phyloP scores from a whole-genome alignment of 108 stramenopile species.

The Fragilariopsis cylindrus region DNA sequence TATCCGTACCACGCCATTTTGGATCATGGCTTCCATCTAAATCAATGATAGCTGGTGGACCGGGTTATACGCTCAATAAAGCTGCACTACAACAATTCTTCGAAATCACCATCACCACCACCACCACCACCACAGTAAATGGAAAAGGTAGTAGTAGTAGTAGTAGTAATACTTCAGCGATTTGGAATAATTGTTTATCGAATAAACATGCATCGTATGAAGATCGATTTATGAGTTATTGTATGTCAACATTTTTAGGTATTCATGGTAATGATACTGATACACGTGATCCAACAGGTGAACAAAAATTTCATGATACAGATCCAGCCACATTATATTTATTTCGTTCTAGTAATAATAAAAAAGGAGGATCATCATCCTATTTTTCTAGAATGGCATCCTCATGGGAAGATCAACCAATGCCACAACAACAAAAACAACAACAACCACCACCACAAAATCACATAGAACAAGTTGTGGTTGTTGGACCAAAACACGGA shows the following conservation, averaged over 20 bases:
- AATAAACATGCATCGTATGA: not conserved
- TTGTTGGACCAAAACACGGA: constrained; percentile 35
- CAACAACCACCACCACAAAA: not conserved
- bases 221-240: constrained; percentile 12
- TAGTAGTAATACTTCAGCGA: not conserved
- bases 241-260: constrained; percentile 3
- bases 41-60: constrained; percentile 27
- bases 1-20: constrained; percentile 4
- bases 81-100: constrained; percentile 29
- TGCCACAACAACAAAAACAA: constrained; percentile 1
- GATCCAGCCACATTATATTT: constrained; percentile 32
- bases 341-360: constrained; percentile 1
- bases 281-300: constrained; percentile 31
- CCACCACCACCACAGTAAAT: not conserved
- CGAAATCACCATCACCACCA: no score
- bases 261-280: constrained; percentile 23
- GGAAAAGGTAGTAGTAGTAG: no score
- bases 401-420: constrained; percentile 17
- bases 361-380: not conserved
- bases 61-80: constrained; percentile 49
- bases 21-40: constrained; percentile 5
- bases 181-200: not conserved
- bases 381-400: constrained; percentile 20
- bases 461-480: not conserved
- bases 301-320: constrained; percentile 37